A percentile compares a stretch with the other conserved stretches of the same genome.
These are phyloP conservation scores for Triticum dicoccoides DNA, from an alignment of 176 grass and related monocot genomes.

Conservation along the genomic window DNA sequence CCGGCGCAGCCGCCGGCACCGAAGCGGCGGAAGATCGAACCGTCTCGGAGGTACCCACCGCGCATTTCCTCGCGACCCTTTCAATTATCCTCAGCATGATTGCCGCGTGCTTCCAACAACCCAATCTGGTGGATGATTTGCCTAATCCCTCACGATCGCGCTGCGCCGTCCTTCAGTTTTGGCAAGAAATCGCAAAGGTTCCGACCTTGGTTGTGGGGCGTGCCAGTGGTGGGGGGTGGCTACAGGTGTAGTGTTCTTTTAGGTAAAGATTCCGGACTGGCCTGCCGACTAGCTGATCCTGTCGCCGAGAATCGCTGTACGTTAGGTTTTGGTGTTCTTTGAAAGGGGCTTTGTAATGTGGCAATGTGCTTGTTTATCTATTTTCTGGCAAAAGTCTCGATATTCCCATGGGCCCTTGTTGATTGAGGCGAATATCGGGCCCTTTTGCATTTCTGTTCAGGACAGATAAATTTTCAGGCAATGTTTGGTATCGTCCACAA, in stretches of 20 bases:
- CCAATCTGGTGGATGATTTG: conserved; percentile 12
- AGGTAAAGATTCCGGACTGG: conserved; percentile 34
- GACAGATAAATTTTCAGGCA: conserved; percentile 12
- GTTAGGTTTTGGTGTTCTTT: conserved; percentile 38
- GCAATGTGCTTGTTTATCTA: conserved; percentile 24
- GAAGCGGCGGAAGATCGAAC: conserved; percentile 51
- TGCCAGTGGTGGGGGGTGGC: neutral
- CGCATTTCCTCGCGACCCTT: neutral
- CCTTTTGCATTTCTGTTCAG: conserved; percentile 5
- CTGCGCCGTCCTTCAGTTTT: neutral
- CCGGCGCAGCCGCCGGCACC: conserved; percentile 15
- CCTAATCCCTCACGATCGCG: conserved; percentile 12
- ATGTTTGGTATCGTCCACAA: neutral
- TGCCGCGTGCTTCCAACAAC: neutral
- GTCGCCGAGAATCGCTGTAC: conserved; percentile 22
- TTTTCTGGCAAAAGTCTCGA: conserved; percentile 7
- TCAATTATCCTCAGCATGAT: neutral
- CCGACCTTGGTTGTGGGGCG: neutral
- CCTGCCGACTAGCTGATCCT: conserved; percentile 33
- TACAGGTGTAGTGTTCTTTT: conserved; percentile 36
- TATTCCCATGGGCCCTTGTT: conserved; percentile 28
- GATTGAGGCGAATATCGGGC: conserved; percentile 12
- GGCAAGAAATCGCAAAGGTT: conserved; percentile 3
- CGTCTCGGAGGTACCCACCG: neutral
- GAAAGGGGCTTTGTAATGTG: conserved; percentile 32